Evolutionary conservation across 75 land plant genomes (phyloP), one percentile per base, ranked within the genome.

Genomic region (Picea glauca): DNA sequence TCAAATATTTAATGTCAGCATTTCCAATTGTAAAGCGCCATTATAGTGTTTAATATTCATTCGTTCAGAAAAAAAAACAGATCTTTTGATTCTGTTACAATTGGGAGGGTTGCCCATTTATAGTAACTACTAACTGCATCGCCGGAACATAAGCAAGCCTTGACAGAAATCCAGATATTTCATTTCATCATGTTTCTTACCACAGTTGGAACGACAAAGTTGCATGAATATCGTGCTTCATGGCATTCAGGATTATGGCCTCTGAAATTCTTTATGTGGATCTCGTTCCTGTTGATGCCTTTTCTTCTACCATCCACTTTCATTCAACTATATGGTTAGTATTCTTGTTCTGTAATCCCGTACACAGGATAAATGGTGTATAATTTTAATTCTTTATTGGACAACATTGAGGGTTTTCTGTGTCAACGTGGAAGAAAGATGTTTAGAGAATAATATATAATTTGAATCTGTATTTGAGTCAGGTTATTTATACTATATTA

Each of bases 191-290:
- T 96, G 98, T 92, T 92, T 81, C 84, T 94, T 8, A 79, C 92
- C n/a, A 96, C 99, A 11, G 87, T 86, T 64, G 89, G 92, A 57
- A 92, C 98, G 38, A 85, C 79, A 4, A 90, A 91, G 84, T 43
- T 85, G 62, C 60, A 79, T 31, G 88, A 84, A 15, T 68, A 79
- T 18, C 78, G 97, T 60, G 87, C 87, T 79, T 63, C 63, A 30
- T 96, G 99, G 99, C 98, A 96, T 77, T 90, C 93, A 26, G 95
- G 91, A 70, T 92, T 93, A 91, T 96, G 99, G 99, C 84, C 88
- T 70, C 77, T 83, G 11, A 96, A 96, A 78, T 70, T 85, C 38
- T 11, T 89, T 58, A 20, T 94, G 68, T 94, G 96, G 95, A 59
- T 88, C 62, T 67, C 78, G 59, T 79, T 86, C 17, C 82, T 87